These are phyloP conservation scores for Lumnitzera littorea DNA, from an alignment of 345 rosid species.

Conservation along the genomic window DNA sequence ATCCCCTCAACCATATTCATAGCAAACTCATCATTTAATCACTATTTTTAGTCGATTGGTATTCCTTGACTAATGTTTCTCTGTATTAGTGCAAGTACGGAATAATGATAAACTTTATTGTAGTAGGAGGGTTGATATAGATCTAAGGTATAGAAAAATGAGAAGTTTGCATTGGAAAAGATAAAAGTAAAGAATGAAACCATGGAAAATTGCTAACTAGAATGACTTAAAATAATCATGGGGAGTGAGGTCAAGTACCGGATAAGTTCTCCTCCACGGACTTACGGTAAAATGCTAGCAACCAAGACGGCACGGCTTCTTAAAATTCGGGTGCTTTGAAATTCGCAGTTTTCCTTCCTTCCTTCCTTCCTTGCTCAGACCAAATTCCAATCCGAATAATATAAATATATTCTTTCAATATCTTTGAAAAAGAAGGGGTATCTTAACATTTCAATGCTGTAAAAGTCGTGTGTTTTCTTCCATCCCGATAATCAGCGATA, in stretches of 20 bases:
- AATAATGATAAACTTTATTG: no score
- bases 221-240: not conserved
- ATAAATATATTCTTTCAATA: not conserved
- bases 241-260: conserved; percentile 37
- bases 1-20: no score
- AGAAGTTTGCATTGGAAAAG: no score
- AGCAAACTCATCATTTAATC: no score
- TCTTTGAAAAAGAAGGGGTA: no score
- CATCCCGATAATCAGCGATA: no score
- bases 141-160: no score
- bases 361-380: not conserved
- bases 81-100: no score
- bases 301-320: conserved; percentile 74
- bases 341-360: conserved; percentile 15
- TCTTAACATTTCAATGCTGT: not conserved
- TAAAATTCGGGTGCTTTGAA: conserved; percentile 27
- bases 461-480: not conserved
- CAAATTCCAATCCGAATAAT: conserved; percentile 26
- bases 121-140: no score
- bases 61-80: no score
- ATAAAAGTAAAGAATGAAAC: not conserved
- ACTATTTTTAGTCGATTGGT: no score
- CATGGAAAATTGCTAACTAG: not conserved
- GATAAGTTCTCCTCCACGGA: conserved; percentile 20
- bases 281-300: conserved; percentile 16